These are phyloP conservation scores for Fusarium brachygibbosum DNA, from an alignment of 2,329 filamentous ascomycete species.

Conservation along the genomic window DNA sequence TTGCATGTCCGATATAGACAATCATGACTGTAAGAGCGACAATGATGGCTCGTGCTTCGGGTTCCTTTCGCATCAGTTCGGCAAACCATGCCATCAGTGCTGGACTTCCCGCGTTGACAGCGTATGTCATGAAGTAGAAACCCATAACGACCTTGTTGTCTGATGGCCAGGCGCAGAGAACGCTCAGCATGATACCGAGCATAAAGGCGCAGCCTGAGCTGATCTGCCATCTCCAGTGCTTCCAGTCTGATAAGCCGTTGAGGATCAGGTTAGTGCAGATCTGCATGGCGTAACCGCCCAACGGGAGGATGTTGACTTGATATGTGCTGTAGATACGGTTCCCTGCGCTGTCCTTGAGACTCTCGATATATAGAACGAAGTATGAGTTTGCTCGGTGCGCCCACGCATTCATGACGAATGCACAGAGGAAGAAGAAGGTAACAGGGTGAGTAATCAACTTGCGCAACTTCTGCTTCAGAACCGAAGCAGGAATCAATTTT, in stretches of 20 bases:
- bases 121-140: slow-evolving; percentile 56
- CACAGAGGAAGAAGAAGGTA: slow-evolving; percentile 51
- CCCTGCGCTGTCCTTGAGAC: slow-evolving; percentile 46
- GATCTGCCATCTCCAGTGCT: slow-evolving; percentile 58
- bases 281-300: slow-evolving; percentile 52
- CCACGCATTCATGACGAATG: slow-evolving; percentile 52
- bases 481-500: slow-evolving; percentile 44
- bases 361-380: slow-evolving; percentile 53
- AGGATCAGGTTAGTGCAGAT: slow-evolving; percentile 55
- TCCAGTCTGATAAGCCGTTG: slow-evolving; percentile 56
- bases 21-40: slow-evolving; percentile 56
- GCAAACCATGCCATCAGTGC: slow-evolving; percentile 56
- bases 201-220: slow-evolving; percentile 49
- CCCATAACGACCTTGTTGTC: slow-evolving; percentile 51
- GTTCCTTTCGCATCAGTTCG: slow-evolving; percentile 53
- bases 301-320: slow-evolving; percentile 52
- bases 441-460: slow-evolving; percentile 50
- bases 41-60: slow-evolving; percentile 54
- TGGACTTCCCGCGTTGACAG: slow-evolving; percentile 52
- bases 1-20: slow-evolving; percentile 57
- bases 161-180: slow-evolving; percentile 54
- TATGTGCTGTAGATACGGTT: slow-evolving; percentile 50
- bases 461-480: slow-evolving; percentile 46
- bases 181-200: slow-evolving; percentile 51
- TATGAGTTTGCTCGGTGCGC: slow-evolving; percentile 52